Base-by-base conservation (phyloP, 495 filamentous ascomycete species). In the Lentithecium fluviatile region DNA sequence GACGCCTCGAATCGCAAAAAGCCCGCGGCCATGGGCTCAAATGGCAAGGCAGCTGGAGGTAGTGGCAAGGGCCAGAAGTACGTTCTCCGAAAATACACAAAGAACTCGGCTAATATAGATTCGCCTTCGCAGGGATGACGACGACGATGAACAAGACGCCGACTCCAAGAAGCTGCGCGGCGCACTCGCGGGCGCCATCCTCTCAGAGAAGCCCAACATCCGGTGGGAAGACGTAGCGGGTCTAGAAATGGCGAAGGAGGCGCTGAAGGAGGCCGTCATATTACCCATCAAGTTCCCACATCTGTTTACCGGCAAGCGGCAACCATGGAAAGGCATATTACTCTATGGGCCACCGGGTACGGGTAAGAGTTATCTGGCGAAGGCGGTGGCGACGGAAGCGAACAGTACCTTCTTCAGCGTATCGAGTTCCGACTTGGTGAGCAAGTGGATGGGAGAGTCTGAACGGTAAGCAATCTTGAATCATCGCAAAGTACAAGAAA, bases 381-480 rank as follows among this genome's bases (percentile, higher is more conserved):
- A 97, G 71, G 94, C 94, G 8, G 95, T 98, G 37, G 94, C 94
- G 56, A 98, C 94, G 10, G 94, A 98, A 72, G 95, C 95, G 47
- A 97, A 97, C 72, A 96, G 91, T 73, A 98, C 94, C n/a, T 98
- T 98, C 72, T 98, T 98, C 80, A 96, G 91, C 70, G 91, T 98
- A 61, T 95, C 89, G 77, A 93, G 88, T 77, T 94, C 89, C 78
- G 95, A 97, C 72, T 72, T 98, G 75, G 95, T 97, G 29, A 92
- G 88, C 58, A 98, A 98, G 72, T 98, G 94, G 94, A 97, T 98
- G 95, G 94, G 94, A 75, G 94, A 98, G 74, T 91, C 87, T 81
- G 94, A 98, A 83, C 81, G 93, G 93, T 96, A 76, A 52, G 81
- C 40, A 20, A 40, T n/a, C n/a, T 12, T 23, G 4, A 11, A 29